These are phyloP conservation scores for Graphilbum ipis-grandicollis DNA, from an alignment of 2,329 filamentous ascomycete genomes.

Conservation along the genomic window DNA sequence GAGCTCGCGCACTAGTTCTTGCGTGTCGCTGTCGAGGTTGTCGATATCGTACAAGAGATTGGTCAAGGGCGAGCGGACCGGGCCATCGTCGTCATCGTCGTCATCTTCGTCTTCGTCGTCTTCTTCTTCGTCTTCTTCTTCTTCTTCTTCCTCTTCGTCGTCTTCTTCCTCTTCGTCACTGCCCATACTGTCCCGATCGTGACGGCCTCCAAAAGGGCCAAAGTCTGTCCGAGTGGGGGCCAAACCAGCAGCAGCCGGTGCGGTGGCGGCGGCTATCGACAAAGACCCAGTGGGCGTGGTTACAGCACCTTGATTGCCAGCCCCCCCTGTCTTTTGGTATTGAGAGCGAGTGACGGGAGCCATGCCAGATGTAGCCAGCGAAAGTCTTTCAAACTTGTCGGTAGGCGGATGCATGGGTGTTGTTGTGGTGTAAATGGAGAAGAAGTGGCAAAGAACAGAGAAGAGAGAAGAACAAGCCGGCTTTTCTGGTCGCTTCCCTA, in stretches of 20 bases:
- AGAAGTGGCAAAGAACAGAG: neutral
- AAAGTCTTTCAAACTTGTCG: constrained; percentile 5
- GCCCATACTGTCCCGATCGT: neutral
- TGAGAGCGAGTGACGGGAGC: constrained; percentile 8
- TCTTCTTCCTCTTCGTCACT: neutral
- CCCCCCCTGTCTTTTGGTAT: neutral
- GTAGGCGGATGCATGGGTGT: constrained; percentile 5
- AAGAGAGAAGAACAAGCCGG: neutral
- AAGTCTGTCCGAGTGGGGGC: too few species aligned
- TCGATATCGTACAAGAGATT: constrained; percentile 16
- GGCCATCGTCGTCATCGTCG: neutral
- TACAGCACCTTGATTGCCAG: neutral
- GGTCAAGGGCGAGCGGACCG: constrained; percentile 17
- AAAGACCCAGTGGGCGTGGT: neutral
- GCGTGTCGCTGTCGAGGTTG: constrained; percentile 12
- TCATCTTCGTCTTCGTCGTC: neutral
- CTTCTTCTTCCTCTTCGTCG: neutral
- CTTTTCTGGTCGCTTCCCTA: neutral
- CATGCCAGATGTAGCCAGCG: constrained; percentile 4
- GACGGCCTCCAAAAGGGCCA: too few species aligned
- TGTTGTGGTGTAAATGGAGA: neutral
- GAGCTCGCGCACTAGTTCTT: constrained; percentile 20
- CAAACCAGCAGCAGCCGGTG: neutral
- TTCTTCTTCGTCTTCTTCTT: neutral
- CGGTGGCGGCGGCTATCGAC: too few species aligned